Conservation (phyloP, 208 protist species). For the Crithidia acanthocephali region DNA sequence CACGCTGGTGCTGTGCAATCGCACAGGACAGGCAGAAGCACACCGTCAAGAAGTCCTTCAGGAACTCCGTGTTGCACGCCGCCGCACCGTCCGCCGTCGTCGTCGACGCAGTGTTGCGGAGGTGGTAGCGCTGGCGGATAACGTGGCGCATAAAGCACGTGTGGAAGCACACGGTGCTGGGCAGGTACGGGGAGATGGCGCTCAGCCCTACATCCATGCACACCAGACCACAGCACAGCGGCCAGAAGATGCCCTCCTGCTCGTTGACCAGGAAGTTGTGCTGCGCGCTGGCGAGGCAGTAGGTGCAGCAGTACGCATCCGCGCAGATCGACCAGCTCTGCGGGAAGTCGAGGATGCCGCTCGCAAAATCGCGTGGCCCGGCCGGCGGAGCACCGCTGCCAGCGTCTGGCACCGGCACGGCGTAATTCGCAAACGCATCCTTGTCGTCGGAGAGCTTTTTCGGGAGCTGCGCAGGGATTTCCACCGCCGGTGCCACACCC, state of each 20-base stretch:
- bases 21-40: background rate
- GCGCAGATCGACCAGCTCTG: background rate
- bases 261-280: background rate
- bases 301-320: conserved; percentile 2
- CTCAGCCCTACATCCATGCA: background rate
- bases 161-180: background rate
- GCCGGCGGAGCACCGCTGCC: too few species aligned
- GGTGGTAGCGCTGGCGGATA: conserved; percentile 1
- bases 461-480: too few species aligned
- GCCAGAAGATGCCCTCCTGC: background rate
- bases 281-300: background rate
- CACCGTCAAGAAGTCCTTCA: background rate
- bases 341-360: background rate
- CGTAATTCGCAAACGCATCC: too few species aligned
- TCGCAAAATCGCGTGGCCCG: background rate
- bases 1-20: conserved; percentile 35
- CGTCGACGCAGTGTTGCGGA: too few species aligned
- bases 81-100: background rate
- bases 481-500: too few species aligned
- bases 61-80: too few species aligned
- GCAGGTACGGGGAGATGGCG: too few species aligned
- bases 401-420: too few species aligned
- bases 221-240: background rate
- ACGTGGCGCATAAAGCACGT: background rate
- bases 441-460: too few species aligned